Conservation (phyloP, 371 early-diverging fungal genomes). For the Mucor indicus region DNA sequence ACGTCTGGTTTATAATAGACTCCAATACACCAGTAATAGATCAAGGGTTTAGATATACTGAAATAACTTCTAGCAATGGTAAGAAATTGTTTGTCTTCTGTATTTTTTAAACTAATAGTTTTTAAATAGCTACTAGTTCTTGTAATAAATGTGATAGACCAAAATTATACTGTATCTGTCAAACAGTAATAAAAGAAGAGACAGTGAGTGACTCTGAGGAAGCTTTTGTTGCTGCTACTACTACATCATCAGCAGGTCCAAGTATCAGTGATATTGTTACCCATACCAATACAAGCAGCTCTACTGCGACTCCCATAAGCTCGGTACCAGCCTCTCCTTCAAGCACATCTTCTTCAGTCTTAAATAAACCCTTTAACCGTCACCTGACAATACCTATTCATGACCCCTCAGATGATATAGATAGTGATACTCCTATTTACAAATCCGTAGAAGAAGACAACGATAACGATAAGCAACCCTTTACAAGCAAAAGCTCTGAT, state of each 20-base stretch:
- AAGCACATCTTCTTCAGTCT: background rate
- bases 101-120: too few relatives aligned
- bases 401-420: constrained; percentile 47
- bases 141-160: constrained; percentile 21
- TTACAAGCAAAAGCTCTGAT: constrained; percentile 39
- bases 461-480: constrained; percentile 28
- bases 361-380: constrained; percentile 5
- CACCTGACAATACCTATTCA: constrained; percentile 39
- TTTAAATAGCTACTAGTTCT: background rate
- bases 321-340: too few relatives aligned
- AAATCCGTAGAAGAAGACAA: constrained; percentile 30
- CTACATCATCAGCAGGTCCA: too few relatives aligned
- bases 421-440: constrained; percentile 47
- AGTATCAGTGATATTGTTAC: background rate
- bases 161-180: constrained; percentile 20
- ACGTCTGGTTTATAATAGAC: too few relatives aligned
- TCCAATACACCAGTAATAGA: too few relatives aligned
- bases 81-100: too few relatives aligned
- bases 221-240: too few relatives aligned
- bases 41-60: too few relatives aligned
- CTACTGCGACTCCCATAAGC: too few relatives aligned
- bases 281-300: background rate
- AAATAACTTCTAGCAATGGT: too few relatives aligned
- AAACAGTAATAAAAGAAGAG: background rate
- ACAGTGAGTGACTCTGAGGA: too few relatives aligned